Percentiles rank a stretch among this genome's conserved stretches.
Conservation (phyloP, 164 flowering plant species). For the Vitis rotundifolia region DNA sequence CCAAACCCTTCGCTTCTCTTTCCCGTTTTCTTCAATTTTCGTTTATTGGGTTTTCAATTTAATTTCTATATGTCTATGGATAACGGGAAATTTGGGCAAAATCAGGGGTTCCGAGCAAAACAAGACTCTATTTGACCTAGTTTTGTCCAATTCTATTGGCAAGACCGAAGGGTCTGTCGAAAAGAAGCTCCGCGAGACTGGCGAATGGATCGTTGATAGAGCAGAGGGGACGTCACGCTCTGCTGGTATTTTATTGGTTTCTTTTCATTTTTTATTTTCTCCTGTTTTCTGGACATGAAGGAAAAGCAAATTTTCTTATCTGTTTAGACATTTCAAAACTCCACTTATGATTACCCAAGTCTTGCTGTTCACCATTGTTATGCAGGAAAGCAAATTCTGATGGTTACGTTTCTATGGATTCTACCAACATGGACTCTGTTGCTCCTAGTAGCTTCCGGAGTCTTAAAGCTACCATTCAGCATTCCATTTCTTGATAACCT, state of each 20-base stretch:
- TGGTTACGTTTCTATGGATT: constrained; percentile 41
- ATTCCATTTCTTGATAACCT: constrained; percentile 59
- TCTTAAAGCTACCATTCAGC: constrained; percentile 60
- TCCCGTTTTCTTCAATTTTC: neutral
- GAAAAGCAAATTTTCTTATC: no score
- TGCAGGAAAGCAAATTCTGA: constrained; percentile 61
- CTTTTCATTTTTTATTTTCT: neutral
- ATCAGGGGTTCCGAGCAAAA: constrained; percentile 33
- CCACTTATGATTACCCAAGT: neutral
- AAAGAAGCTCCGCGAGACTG: constrained; percentile 58
- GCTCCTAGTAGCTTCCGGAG: constrained; percentile 63
- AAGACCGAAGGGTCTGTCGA: constrained; percentile 41
- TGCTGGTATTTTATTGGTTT: constrained; percentile 31
- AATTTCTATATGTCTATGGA: neutral
- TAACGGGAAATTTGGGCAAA: constrained; percentile 1
- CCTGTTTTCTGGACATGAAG: no score
- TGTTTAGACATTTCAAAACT: neutral
- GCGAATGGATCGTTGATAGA: constrained; percentile 42
- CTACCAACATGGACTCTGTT: constrained; percentile 58
- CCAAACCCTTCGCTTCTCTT: neutral
- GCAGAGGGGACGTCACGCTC: constrained; percentile 34
- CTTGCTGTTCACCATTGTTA: neutral
- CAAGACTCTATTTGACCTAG: constrained; percentile 27
- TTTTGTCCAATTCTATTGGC: constrained; percentile 31
- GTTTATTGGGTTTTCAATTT: neutral